Base-by-base conservation (phyloP, 768 basidiomycete species). In the Artomyces pyxidatus region DNA sequence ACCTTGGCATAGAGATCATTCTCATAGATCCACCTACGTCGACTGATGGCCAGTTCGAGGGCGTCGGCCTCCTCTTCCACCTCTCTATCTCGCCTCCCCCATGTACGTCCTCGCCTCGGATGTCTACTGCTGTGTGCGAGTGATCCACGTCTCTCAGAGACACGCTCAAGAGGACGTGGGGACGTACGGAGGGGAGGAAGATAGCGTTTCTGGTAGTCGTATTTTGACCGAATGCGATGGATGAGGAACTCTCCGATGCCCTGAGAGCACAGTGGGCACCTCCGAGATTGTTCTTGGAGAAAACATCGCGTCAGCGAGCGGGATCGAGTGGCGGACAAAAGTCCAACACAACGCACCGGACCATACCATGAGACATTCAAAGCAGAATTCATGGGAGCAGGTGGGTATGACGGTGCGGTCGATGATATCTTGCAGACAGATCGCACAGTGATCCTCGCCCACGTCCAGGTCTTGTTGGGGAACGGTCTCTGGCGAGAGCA, bases 341-440 rank as follows among this genome's bases (percentile, higher is more conserved):
- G n/a, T n/a, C n/a, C n/a, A n/a, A n/a, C n/a, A n/a, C n/a, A n/a
- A 68, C 76, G 56, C 51, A 88, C 88, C 83, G 46, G 86, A 77
- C 93, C 92, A 95, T 1, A 92, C 67, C 41, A 85, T 69, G 21
- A 96, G 73, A 63, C 93, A 97, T 48, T 89, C 87, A 56, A 95
- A 95, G 59, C 93, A 97, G 60, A 94, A 94, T 60, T 88, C 86
- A 70, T 97, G 93, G 2, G 88, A 86, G 64, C 93, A 96, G 7
- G 71, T 74, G 1, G 91, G 88, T 22, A 95, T 71, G 32, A 94
- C 75, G 0, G 92, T 86, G 39, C 86, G 71, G 67, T 96, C 90
- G 12, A 74, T 69, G 45, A 93, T 70, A 10, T 68, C 52, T 58
- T 94, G 88, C 21, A 97, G 70, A 59, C 93, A 97, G 28, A 97